Evolutionary conservation across 2,329 filamentous ascomycete genomes (phyloP).

Genomic region (Claviceps pazoutovae): DNA sequence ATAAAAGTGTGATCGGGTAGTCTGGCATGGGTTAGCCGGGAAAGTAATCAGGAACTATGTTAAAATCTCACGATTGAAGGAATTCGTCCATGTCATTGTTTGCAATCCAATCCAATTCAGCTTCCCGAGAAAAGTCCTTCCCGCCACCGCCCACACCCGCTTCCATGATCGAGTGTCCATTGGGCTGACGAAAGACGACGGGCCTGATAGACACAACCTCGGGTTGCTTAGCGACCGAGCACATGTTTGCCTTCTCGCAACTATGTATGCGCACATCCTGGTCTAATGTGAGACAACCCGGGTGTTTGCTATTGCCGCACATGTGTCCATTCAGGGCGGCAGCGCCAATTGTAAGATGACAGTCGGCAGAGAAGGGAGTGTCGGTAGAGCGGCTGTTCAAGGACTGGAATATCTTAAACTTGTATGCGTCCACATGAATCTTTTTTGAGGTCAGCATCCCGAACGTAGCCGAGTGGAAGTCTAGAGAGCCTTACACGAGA

Average conservation of each 20-base stretch:
- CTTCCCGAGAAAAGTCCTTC: conserved; percentile 55
- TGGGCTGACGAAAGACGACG: conserved; percentile 50
- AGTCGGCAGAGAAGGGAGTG: conserved; percentile 24
- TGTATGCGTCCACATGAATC: conserved; percentile 76
- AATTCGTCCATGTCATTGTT: conserved; percentile 39
- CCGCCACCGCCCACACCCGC: conserved; percentile 66
- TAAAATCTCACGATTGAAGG: conserved; percentile 18
- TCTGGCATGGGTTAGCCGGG: conserved; percentile 7
- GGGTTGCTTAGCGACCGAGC: conserved; percentile 29
- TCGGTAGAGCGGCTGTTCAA: conserved; percentile 34
- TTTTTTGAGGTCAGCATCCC: conserved; percentile 17
- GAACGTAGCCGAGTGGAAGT: not conserved
- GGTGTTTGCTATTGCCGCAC: conserved; percentile 55
- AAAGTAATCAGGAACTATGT: not conserved
- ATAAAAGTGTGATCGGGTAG: conserved; percentile 7
- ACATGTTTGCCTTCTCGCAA: conserved; percentile 62
- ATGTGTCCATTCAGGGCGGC: conserved; percentile 58
- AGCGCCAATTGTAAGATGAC: conserved; percentile 41
- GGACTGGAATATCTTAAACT: conserved; percentile 55
- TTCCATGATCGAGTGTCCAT: conserved; percentile 55
- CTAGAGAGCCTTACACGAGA: conserved; percentile 36
- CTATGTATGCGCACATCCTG: conserved; percentile 60
- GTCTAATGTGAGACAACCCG: conserved; percentile 58
- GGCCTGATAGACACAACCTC: conserved; percentile 64
- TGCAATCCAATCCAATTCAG: conserved; percentile 49